Evolutionary conservation across 208 protist species (phyloP).

Genomic region (Leishmania gerbilli): DNA sequence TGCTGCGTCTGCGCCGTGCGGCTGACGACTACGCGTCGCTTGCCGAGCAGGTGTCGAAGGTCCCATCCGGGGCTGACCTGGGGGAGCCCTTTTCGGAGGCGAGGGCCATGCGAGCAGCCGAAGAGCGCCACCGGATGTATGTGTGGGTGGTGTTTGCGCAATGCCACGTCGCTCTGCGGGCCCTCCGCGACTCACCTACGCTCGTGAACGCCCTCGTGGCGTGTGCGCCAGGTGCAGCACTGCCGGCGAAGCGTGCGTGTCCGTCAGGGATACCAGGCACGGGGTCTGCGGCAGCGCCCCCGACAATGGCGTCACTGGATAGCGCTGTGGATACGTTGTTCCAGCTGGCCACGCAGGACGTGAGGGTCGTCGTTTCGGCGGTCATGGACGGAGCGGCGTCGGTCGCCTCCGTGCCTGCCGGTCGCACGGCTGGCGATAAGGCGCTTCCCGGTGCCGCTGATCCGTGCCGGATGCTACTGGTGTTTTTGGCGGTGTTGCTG

Average conservation of each 20-base stretch:
- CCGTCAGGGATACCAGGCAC: neutral
- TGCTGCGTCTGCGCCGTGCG: conserved; percentile 20
- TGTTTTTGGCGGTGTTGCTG: conserved; percentile 20
- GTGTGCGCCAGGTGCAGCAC: conserved; percentile 18
- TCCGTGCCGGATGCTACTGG: conserved; percentile 20
- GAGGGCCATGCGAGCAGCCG: neutral
- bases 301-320: neutral
- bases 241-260: neutral
- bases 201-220: conserved; percentile 21
- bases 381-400: neutral
- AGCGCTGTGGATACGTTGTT: conserved; percentile 1
- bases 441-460: neutral
- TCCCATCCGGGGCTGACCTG: neutral
- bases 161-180: conserved; percentile 23
- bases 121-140: neutral
- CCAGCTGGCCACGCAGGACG: neutral
- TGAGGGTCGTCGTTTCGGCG: neutral
- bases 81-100: neutral
- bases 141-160: conserved; percentile 11
- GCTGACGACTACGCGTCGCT: conserved; percentile 22
- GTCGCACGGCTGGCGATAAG: neutral
- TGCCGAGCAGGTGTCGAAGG: neutral
- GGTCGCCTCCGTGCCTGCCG: neutral
- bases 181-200: conserved; percentile 15
- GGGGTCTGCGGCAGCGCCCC: neutral